phyloP scores from a whole-genome alignment of 129 eudicot genomes.

The Lactuca sativa region DNA sequence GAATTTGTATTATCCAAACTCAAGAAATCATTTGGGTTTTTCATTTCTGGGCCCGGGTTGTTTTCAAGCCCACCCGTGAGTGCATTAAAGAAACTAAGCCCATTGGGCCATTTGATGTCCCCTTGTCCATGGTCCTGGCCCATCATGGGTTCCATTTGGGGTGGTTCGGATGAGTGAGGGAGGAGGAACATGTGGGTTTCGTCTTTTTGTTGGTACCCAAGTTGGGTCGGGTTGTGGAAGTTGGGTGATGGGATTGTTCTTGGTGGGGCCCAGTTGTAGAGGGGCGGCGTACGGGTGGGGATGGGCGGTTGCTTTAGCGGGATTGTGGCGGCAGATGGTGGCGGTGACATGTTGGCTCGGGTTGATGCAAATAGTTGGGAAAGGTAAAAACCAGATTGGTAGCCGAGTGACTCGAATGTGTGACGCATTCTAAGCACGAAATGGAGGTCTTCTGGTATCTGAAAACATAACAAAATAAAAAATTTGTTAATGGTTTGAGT shows the following conservation, averaged over 20 bases:
- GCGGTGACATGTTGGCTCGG: slow-evolving; percentile 36
- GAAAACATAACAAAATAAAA: slow-evolving; percentile 8
- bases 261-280: slow-evolving; percentile 78
- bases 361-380: slow-evolving; percentile 91
- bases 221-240: slow-evolving; percentile 55
- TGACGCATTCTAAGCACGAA: slow-evolving; percentile 98
- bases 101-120: slow-evolving; percentile 97
- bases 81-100: slow-evolving; percentile 71
- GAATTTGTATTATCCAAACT: slow-evolving; percentile 70
- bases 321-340: slow-evolving; percentile 43
- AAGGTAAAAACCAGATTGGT: slow-evolving; percentile 86
- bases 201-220: slow-evolving; percentile 71
- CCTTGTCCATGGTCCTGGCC: slow-evolving; percentile 50
- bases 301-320: slow-evolving; percentile 66
- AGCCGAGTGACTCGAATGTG: slow-evolving; percentile 88
- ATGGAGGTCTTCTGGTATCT: slow-evolving; percentile 97
- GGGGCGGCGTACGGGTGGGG: slow-evolving; percentile 64
- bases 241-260: slow-evolving; percentile 66
- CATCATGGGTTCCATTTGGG: slow-evolving; percentile 71
- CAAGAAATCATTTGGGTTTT: slow-evolving; percentile 73
- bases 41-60: slow-evolving; percentile 48
- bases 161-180: slow-evolving; percentile 74
- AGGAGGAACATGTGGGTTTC: slow-evolving; percentile 84
- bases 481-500: neutral
- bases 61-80: slow-evolving; percentile 68